Conservation (phyloP, 768 basidiomycete genomes). For the Leccinum uliginosum region DNA sequence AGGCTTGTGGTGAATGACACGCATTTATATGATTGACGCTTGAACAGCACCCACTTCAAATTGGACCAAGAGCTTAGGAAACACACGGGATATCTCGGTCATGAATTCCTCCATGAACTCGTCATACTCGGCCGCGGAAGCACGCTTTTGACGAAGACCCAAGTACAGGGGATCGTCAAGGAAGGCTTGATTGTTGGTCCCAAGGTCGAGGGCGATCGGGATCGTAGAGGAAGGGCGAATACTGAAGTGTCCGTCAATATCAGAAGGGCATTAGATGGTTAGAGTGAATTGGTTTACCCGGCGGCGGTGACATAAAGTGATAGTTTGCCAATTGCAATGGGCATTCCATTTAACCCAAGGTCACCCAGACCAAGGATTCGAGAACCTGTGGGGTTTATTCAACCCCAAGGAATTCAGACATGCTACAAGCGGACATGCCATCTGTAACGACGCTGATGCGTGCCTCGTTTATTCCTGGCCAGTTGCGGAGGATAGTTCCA, state of each 20-base stretch:
- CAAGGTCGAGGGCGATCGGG: conserved; percentile 84
- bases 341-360: conserved; percentile 81
- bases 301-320: conserved; percentile 88
- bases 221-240: conserved; percentile 75
- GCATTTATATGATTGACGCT: not conserved
- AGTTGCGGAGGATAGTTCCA: conserved; percentile 61
- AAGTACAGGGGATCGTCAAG: conserved; percentile 88
- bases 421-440: conserved; percentile 39
- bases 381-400: conserved; percentile 45
- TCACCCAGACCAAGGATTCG: conserved; percentile 88
- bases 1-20: conserved; percentile 1
- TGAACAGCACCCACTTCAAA: conserved; percentile 53
- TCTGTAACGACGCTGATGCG: conserved; percentile 92
- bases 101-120: conserved; percentile 95
- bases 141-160: conserved; percentile 70
- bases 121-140: conserved; percentile 58
- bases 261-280: not conserved
- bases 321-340: conserved; percentile 89
- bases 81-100: conserved; percentile 67
- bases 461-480: conserved; percentile 70
- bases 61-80: conserved; percentile 82
- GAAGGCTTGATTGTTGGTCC: conserved; percentile 78
- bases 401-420: not conserved
- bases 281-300: conserved; percentile 46
- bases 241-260: conserved; percentile 32